Base-by-base conservation (phyloP, 805 yeast genomes). In the Candida jianshihensis region DNA sequence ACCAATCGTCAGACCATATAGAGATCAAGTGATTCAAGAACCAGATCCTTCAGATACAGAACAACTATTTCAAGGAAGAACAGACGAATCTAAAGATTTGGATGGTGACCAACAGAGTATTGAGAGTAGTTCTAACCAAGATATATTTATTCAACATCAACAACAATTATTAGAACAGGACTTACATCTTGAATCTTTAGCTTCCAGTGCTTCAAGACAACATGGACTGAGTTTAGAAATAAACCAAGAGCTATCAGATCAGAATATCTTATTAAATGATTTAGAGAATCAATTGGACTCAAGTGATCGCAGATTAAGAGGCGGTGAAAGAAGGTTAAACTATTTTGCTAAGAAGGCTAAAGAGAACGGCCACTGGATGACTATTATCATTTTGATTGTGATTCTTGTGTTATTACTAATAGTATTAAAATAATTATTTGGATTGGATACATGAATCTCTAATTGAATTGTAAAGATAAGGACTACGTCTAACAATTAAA, bases 151-250 rank as follows among this genome's bases (percentile, higher is more conserved):
- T 10, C 62, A 60, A 36, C 71, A 75, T 38, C 73, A 73, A 38
- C 75, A 71, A 40, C 67, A 69, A 36, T 37, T 73, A 8, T 40
- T 61, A 14, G 54, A 60, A 14, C 81, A 75, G 40, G 79, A 75
- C 43, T 47, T 53, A 1, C 63, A 66, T 26, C 43, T 75, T 9
- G 60, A 59, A 10, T 31, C 49, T 1, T 46, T 75, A 4, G 59
- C 76, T 2, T 45, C 51, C 5, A 66, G 76, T 0, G 67, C 74
- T 1, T 55, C 59, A 21, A 57, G 66, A 27, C 71, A 72, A 34
- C 64, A 64, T 41, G 63, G 59, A 1, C 56, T 75, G 31, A 69
- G 79, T 3, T 27, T 64, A 9, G 63, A 58, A 22, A 74, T 75
- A 11, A 62, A 72, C 39, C 58, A 56, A 6, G 81, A 75, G 42